A percentile compares a stretch with the other conserved stretches of the same genome.
Conservation (phyloP, 495 filamentous ascomycete genomes). For the Hypoxylon trugodes region DNA sequence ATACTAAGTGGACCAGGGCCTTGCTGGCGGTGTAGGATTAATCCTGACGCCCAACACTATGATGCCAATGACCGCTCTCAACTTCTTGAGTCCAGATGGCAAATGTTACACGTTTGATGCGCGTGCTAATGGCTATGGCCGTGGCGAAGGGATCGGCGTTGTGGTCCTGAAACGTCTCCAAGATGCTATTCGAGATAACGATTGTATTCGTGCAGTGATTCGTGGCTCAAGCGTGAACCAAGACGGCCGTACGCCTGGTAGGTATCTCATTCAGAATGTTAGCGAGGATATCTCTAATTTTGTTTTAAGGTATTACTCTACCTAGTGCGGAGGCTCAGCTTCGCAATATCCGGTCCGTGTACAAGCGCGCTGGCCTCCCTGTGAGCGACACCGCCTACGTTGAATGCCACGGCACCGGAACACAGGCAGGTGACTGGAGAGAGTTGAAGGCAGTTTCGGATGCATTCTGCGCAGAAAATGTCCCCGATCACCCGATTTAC, state of each 20-base stretch:
- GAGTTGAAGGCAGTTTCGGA: slow-evolving; percentile 58
- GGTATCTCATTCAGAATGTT: not conserved
- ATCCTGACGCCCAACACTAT: slow-evolving; percentile 44
- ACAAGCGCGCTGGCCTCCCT: slow-evolving; percentile 51
- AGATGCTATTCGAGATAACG: slow-evolving; percentile 59
- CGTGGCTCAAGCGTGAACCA: slow-evolving; percentile 65
- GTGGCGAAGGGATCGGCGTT: slow-evolving; percentile 65
- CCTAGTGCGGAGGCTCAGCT: slow-evolving; percentile 54
- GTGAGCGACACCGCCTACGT: slow-evolving; percentile 56
- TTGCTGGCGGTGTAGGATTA: slow-evolving; percentile 44
- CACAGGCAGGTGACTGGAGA: slow-evolving; percentile 63
- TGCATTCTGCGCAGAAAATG: slow-evolving; percentile 50
- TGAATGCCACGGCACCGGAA: slow-evolving; percentile 59
- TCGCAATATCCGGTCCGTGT: slow-evolving; percentile 57
- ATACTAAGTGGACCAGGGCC: slow-evolving; percentile 32
- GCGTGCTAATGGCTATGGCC: slow-evolving; percentile 69
- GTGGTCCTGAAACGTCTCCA: slow-evolving; percentile 64
- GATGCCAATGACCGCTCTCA: slow-evolving; percentile 37
- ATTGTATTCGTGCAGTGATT: slow-evolving; percentile 68
- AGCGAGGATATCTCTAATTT: slow-evolving; percentile 6
- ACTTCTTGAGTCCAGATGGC: slow-evolving; percentile 48
- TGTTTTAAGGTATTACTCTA: slow-evolving; percentile 41
- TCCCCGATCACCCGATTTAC: slow-evolving; percentile 39
- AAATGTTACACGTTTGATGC: slow-evolving; percentile 57
- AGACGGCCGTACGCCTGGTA: slow-evolving; percentile 57